phyloP scores from a whole-genome alignment of 1,284 basidiomycete species.

The Naganishia sp. region DNA sequence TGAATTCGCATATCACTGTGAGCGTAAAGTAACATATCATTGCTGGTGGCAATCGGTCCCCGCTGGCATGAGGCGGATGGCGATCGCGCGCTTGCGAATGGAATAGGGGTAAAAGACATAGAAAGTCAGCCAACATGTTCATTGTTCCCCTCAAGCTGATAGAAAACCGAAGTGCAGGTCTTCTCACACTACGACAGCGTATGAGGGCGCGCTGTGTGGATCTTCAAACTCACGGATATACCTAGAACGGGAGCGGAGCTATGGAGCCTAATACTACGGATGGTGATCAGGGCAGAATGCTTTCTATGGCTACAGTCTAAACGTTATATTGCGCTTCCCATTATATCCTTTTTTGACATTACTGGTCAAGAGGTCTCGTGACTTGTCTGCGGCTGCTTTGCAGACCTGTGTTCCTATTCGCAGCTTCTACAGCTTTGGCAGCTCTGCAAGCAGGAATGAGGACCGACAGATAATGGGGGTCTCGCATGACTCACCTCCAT shows the following conservation, averaged over 20 bases:
- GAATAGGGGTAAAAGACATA: constrained; percentile 12
- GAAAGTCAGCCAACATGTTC: constrained; percentile 9
- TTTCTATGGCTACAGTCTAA: too few relatives aligned
- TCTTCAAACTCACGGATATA: too few relatives aligned
- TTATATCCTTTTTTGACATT: too few relatives aligned
- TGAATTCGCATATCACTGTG: not conserved
- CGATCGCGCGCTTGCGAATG: not conserved
- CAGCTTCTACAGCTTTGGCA: constrained; percentile 18
- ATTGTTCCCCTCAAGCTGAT: not conserved
- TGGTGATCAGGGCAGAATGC: too few relatives aligned
- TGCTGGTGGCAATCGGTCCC: not conserved
- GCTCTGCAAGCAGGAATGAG: constrained; percentile 6
- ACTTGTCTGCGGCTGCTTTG: constrained; percentile 5
- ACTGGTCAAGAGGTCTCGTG: not conserved
- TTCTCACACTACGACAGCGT: too few relatives aligned
- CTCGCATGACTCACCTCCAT: constrained; percentile 57
- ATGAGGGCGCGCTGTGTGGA: too few relatives aligned
- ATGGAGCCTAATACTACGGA: too few relatives aligned
- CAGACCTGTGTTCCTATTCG: constrained; percentile 1
- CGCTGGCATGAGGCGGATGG: not conserved
- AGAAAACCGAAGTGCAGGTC: too few relatives aligned
- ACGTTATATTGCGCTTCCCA: too few relatives aligned
- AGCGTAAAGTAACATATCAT: not conserved
- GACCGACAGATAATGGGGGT: not conserved
- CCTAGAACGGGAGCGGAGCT: too few relatives aligned